phyloP scores from a whole-genome alignment of 345 rosid genomes.

The Aquilaria yunnanensis region DNA sequence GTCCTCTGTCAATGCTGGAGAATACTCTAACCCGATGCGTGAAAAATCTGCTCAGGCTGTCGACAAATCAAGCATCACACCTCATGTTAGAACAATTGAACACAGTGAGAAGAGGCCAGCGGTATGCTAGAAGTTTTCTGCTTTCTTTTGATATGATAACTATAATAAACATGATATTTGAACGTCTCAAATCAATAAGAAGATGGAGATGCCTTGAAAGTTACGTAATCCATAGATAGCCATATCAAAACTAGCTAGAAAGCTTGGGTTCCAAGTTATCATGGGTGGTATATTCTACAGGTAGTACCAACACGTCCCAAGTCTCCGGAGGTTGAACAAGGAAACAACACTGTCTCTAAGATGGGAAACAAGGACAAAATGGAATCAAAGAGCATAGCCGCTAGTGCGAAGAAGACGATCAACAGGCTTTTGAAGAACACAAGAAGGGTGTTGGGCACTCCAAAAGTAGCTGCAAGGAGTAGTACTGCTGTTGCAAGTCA shows the following conservation, averaged over 20 bases:
- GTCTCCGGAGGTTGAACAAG: slow-evolving; percentile 7
- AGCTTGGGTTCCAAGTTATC: slow-evolving; percentile 1
- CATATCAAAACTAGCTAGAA: background rate
- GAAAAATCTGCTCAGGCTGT: background rate
- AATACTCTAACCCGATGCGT: background rate
- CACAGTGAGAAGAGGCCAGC: slow-evolving; percentile 5
- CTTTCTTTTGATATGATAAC: no score
- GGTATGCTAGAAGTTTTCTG: background rate
- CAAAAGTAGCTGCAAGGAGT: slow-evolving; percentile 12
- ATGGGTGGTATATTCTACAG: slow-evolving; percentile 6
- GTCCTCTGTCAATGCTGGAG: background rate
- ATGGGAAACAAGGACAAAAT: slow-evolving; percentile 11
- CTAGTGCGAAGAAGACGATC: slow-evolving; percentile 21
- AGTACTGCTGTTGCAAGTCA: slow-evolving; percentile 10
- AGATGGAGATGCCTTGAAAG: background rate
- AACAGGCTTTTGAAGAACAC: slow-evolving; percentile 19
- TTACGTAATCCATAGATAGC: no score
- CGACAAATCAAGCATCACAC: slow-evolving; percentile 6
- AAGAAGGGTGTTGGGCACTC: slow-evolving; percentile 16
- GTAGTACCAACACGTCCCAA: slow-evolving; percentile 7
- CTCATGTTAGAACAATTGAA: slow-evolving; percentile 8
- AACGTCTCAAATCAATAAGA: no score
- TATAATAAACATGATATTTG: no score
- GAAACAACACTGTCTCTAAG: slow-evolving; percentile 5
- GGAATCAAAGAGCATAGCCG: slow-evolving; percentile 4